Conservation (phyloP, 768 basidiomycete species). For the Serendipita sp. region DNA sequence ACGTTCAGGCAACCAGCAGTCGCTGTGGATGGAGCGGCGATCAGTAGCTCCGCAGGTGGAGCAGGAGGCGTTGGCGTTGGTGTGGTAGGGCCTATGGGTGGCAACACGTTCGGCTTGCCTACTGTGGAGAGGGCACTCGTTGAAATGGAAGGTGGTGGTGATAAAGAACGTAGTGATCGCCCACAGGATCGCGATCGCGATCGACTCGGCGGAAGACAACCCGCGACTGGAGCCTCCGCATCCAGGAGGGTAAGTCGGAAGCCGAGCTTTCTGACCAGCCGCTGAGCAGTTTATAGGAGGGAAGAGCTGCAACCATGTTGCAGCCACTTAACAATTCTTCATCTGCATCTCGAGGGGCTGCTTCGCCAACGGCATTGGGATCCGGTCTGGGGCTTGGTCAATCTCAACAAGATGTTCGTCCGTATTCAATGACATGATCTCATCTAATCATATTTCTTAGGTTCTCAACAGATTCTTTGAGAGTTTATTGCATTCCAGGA, state of each 20-base stretch:
- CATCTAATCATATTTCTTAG: not conserved
- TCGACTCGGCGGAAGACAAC: not conserved
- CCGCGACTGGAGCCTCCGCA: not conserved
- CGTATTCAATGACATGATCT: not conserved
- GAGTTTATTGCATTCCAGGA: conserved; percentile 51
- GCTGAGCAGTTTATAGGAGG: not conserved
- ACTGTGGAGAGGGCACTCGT: conserved; percentile 73
- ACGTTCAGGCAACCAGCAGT: conserved; percentile 60
- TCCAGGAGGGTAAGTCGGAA: not conserved
- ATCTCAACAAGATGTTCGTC: conserved; percentile 48
- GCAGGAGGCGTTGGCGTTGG: conserved; percentile 28
- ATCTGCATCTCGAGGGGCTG: not conserved
- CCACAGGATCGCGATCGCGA: not conserved
- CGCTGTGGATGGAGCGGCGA: conserved; percentile 21
- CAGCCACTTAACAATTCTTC: not conserved
- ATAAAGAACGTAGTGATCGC: not conserved
- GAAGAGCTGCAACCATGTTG: not conserved
- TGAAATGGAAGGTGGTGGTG: conserved; percentile 61
- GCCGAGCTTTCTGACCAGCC: not conserved
- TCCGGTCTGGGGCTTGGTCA: conserved; percentile 18
- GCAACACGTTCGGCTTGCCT: conserved; percentile 70
- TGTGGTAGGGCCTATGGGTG: conserved; percentile 85
- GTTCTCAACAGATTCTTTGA: conserved; percentile 77
- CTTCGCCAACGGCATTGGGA: not conserved
- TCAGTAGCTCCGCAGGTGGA: conserved; percentile 26